Evolutionary conservation across 305 asterid genomes (phyloP).

Genomic region (Solanum hybrid): DNA sequence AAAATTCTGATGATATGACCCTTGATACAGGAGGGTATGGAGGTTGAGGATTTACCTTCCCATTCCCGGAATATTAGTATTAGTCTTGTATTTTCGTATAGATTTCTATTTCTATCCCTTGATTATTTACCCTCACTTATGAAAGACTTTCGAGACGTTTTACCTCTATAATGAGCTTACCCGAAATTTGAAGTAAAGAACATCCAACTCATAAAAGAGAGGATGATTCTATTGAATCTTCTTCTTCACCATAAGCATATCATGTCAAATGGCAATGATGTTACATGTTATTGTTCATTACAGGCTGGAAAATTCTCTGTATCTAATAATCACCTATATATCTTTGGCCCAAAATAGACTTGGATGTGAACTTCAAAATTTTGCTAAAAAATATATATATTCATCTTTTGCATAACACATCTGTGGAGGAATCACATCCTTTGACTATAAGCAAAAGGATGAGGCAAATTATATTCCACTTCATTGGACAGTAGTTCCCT

Average conservation of each 20-base stretch:
- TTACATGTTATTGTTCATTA: background rate
- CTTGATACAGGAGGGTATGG: background rate
- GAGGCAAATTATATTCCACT: background rate
- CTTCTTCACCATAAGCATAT: background rate
- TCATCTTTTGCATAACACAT: background rate
- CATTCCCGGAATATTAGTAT: background rate
- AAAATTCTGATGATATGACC: background rate
- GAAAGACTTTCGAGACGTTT: background rate
- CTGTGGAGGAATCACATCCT: background rate
- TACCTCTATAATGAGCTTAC: background rate
- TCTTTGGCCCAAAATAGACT: background rate
- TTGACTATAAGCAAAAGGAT: background rate
- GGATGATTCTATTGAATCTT: background rate
- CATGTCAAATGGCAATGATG: background rate
- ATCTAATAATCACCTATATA: background rate
- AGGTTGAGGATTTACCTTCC: background rate
- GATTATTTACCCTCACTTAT: background rate
- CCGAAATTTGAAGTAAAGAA: background rate
- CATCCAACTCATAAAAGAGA: background rate
- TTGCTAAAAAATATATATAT: background rate
- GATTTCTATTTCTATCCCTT: background rate
- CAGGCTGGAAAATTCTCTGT: background rate
- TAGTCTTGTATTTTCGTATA: background rate
- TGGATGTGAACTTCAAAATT: background rate
- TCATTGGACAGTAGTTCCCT: background rate